Conservation (phyloP, 169 alveolate genomes). For the Eimeria falciformis region DNA sequence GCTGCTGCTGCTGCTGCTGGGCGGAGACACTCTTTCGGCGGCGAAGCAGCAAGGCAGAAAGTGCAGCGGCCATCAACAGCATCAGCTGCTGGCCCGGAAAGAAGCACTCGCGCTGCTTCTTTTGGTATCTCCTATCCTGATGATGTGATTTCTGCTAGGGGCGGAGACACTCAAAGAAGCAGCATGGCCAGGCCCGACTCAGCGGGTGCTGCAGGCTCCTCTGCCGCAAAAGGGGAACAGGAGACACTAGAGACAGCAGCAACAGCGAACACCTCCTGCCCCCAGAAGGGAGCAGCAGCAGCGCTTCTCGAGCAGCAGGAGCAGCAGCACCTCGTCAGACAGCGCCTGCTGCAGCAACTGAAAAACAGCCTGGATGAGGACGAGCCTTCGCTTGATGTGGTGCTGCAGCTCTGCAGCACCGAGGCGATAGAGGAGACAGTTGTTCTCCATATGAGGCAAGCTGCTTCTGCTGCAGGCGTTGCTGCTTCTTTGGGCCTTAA, state of each 20-base stretch:
- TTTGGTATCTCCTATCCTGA: too few relatives aligned
- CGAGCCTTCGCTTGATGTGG: conserved; percentile 15
- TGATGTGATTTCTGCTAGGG: not conserved
- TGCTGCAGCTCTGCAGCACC: not conserved
- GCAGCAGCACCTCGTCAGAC: conserved; percentile 5
- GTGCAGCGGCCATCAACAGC: conserved; percentile 28
- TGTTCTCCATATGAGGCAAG: not conserved
- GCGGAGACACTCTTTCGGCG: not conserved
- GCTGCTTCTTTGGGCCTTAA: too few relatives aligned
- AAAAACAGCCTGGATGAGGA: not conserved
- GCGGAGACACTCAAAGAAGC: not conserved
- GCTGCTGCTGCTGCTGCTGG: conserved; percentile 35
- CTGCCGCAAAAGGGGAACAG: not conserved
- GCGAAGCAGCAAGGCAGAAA: not conserved
- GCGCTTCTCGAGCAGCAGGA: conserved; percentile 22
- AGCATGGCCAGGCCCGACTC: not conserved
- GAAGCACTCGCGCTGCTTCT: not conserved
- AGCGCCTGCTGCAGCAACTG: not conserved
- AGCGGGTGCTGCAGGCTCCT: conserved; percentile 9
- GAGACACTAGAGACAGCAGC: conserved; percentile 8
- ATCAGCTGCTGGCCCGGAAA: not conserved
- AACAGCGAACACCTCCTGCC: too few relatives aligned
- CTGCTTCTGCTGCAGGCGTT: not conserved
- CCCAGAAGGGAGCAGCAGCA: too few relatives aligned
- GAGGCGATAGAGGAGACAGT: not conserved